Evolutionary conservation across 2,329 filamentous ascomycete species (phyloP), one percentile per base, ranked within the genome.

Genomic region (Allantophomopsis cytisporea): DNA sequence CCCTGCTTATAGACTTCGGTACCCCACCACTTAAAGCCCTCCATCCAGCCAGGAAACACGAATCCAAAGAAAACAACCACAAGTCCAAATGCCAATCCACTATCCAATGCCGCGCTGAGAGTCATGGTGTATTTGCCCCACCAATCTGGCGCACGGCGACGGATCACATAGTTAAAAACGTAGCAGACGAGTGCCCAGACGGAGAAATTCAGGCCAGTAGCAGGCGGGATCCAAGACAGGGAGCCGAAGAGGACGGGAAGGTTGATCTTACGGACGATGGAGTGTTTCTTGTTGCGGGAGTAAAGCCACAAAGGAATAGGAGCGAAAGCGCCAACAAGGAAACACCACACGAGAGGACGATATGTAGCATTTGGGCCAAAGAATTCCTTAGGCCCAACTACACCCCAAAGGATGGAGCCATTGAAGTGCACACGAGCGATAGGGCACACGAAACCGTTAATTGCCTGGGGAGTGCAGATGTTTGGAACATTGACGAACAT

Each of bases 111-210:
- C 0, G 85, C 85, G 42, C 80, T 85, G 39, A 93, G 65, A 4
- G 84, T 88, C 83, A 93, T 91, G 32, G 83, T 89, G 57, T 93
- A 93, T 60, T 93, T 91, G 36, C 76, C 76, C 86, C 86, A 93
- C 86, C 86, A 94, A 1, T 74, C 77, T 21, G 66, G 68, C 18
- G 75, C 80, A 16, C 80, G 68, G 30, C 73, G 73, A 54, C 79
- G 76, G 52, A 93, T 71, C 43, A 80, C 59, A 55, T 80, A 79
- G 57, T 93, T 93, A 68, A 94, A 94, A 34, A 85, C 49, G 58
- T 81, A 93, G 62, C 83, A 91, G 12, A 93, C 83, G 7, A 91
- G 61, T 0, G 80, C 83, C 84, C 86, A 93, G 34, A 89, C 81
- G 2, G 78, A 84, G 55, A 91, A 94, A 58, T 94, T 94, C 46